Conservation (phyloP, 345 rosid genomes). For the Camelina hispida region DNA sequence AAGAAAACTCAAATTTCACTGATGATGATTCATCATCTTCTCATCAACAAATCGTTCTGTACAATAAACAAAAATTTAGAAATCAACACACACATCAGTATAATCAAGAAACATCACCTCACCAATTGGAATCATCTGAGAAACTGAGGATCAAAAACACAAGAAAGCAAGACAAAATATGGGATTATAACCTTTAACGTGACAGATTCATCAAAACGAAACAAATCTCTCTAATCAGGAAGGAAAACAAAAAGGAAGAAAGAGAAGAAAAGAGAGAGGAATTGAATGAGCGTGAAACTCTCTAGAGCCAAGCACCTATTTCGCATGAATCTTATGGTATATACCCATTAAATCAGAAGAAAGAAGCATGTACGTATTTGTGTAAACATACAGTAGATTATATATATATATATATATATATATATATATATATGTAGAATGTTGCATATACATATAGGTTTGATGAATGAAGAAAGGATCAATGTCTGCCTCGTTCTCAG, state of each 20-base stretch:
- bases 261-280: conserved; percentile 16
- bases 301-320: conserved; percentile 25
- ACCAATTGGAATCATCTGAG: background rate
- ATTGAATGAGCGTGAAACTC: conserved; percentile 39
- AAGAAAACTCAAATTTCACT: background rate
- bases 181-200: background rate
- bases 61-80: background rate
- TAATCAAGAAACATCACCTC: background rate
- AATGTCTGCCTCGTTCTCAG: conserved; percentile 23
- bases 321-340: conserved; percentile 22
- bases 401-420: background rate
- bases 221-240: background rate
- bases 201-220: conserved; percentile 14
- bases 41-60: conserved; percentile 10
- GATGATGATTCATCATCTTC: background rate
- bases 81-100: conserved; percentile 15
- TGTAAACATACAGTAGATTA: background rate
- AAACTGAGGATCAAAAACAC: background rate
- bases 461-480: background rate
- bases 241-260: background rate
- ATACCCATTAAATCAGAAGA: background rate
- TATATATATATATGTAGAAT: background rate
- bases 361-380: background rate
- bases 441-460: background rate
- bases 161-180: background rate